phyloP scores from a whole-genome alignment of 2,329 filamentous ascomycete genomes.

The Aspergillus eucalypticola region DNA sequence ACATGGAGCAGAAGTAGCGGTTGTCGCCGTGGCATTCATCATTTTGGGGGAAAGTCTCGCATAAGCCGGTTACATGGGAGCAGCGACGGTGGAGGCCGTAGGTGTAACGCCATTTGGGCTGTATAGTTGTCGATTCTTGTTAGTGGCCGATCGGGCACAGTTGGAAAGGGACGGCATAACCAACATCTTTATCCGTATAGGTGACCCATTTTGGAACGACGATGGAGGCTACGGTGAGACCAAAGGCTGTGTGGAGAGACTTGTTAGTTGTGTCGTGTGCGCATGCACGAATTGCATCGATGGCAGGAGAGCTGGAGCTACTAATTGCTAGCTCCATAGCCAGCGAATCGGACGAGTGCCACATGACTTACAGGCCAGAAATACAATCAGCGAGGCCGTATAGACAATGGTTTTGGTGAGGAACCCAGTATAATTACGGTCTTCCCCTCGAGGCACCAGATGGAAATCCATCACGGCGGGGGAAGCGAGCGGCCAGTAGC shows the following conservation, averaged over 20 bases:
- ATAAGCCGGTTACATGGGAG: constrained; percentile 62
- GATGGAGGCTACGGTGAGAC: constrained; percentile 49
- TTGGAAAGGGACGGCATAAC: constrained; percentile 1
- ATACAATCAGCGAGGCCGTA: constrained; percentile 44
- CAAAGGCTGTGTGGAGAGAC: constrained; percentile 37
- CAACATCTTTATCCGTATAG: constrained; percentile 48
- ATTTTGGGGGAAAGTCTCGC: constrained; percentile 63
- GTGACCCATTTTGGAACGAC: constrained; percentile 51
- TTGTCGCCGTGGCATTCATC: constrained; percentile 67
- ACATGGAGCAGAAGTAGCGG: constrained; percentile 84
- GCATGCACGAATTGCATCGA: background rate
- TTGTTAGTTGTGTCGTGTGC: background rate
- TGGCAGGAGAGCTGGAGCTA: background rate
- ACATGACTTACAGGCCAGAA: constrained; percentile 43
- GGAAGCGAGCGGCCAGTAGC: background rate
- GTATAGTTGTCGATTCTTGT: constrained; percentile 1
- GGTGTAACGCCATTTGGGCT: constrained; percentile 60
- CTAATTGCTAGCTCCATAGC: background rate
- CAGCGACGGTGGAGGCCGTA: constrained; percentile 82
- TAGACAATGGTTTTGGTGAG: constrained; percentile 53
- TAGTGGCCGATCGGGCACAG: background rate
- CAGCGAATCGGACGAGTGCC: background rate
- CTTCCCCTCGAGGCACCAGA: constrained; percentile 45
- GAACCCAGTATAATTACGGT: constrained; percentile 50
- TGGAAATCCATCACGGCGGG: constrained; percentile 42